phyloP scores from a whole-genome alignment of 106 monocot genomes.

The Dendrobium chrysotoxum region DNA sequence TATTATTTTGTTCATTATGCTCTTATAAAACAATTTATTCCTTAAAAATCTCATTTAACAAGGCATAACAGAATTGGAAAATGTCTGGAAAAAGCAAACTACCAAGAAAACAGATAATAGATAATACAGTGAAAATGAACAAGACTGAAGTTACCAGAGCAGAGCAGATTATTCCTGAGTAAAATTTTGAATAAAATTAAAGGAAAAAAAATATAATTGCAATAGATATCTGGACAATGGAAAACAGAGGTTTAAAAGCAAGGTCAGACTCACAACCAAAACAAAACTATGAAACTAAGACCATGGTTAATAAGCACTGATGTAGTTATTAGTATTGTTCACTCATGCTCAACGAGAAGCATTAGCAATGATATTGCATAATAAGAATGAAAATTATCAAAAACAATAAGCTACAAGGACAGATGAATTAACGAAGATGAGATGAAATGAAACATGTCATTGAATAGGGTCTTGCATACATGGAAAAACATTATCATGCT shows the following conservation, averaged over 20 bases:
- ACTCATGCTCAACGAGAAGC: too few relatives aligned
- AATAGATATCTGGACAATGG: background rate
- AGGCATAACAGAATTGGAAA: background rate
- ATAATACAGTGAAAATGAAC: background rate
- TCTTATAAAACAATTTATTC: background rate
- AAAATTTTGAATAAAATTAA: background rate
- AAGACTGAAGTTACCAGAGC: background rate
- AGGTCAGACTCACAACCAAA: background rate
- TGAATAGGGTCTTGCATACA: background rate
- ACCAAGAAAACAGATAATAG: background rate
- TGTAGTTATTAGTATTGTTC: background rate
- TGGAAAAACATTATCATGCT: background rate
- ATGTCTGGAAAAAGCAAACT: background rate
- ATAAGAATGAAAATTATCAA: too few relatives aligned
- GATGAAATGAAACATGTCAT: background rate
- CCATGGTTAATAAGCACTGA: background rate
- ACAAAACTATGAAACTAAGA: background rate
- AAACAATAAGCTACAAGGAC: too few relatives aligned
- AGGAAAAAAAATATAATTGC: background rate
- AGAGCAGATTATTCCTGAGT: background rate
- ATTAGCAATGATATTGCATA: too few relatives aligned
- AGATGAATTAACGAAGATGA: background rate
- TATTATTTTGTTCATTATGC: background rate
- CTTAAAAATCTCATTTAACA: background rate
- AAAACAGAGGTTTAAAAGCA: background rate